Evolutionary conservation across 257 asterid species (phyloP).

Genomic region (Nicotiana obtusifolia): DNA sequence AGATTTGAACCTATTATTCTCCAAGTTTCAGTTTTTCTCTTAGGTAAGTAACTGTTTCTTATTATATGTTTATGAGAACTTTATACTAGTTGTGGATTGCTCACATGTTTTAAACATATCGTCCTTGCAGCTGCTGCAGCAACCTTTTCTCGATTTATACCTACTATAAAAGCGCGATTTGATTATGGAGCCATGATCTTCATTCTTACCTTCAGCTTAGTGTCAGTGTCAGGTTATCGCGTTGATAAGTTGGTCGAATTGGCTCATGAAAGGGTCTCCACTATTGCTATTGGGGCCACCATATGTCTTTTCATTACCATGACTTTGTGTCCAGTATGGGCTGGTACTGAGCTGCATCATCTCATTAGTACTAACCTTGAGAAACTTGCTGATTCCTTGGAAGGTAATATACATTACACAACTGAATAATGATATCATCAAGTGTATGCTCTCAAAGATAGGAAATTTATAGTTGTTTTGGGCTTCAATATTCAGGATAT

Average conservation of each 20-base stretch:
- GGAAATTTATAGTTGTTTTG: neutral
- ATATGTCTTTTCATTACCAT: constrained; percentile 57
- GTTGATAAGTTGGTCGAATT: constrained; percentile 58
- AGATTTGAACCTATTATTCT: constrained; percentile 58
- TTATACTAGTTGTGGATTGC: neutral
- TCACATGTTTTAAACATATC: neutral
- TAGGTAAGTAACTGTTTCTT: constrained; percentile 33
- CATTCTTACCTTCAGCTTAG: constrained; percentile 78
- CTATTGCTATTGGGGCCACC: constrained; percentile 68
- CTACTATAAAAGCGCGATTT: constrained; percentile 62
- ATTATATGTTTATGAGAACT: neutral
- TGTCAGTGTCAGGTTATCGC: constrained; percentile 81
- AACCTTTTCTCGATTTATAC: constrained; percentile 79
- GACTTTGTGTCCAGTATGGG: constrained; percentile 74
- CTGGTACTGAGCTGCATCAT: constrained; percentile 67
- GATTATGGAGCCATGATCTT: constrained; percentile 82
- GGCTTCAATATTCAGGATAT: constrained; percentile 27
- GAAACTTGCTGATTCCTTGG: constrained; percentile 72
- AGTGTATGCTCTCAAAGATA: neutral
- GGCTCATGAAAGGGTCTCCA: constrained; percentile 64
- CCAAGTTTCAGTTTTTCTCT: constrained; percentile 58
- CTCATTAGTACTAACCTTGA: constrained; percentile 52
- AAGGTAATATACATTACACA: constrained; percentile 32
- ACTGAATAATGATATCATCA: neutral
- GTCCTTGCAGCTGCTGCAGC: constrained; percentile 65